These are phyloP conservation scores for Cydonia oblonga DNA, from an alignment of 331 rosid species.

Conservation along the genomic window DNA sequence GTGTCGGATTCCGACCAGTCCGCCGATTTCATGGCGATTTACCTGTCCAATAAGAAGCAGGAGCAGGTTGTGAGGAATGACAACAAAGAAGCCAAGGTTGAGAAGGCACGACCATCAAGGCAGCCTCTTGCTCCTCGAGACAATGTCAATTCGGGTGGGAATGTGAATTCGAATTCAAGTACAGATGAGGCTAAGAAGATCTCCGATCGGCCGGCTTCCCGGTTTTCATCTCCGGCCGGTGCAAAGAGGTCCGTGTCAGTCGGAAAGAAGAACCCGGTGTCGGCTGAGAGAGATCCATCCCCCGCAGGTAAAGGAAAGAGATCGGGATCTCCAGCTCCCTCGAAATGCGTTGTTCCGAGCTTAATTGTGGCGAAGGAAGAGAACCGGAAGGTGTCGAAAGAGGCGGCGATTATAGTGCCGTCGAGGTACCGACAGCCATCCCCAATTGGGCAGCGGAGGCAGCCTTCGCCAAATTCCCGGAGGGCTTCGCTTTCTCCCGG, in stretches of 20 bases:
- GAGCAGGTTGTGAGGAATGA: conserved; percentile 11
- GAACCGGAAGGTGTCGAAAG: conserved; percentile 43
- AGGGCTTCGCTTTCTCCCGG: conserved; percentile 79
- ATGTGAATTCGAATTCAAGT: conserved; percentile 7
- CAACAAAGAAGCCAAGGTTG: conserved; percentile 16
- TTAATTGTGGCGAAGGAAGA: conserved; percentile 72
- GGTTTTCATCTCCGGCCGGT: conserved; percentile 75
- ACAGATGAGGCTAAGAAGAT: conserved; percentile 19
- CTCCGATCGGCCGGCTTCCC: conserved; percentile 27
- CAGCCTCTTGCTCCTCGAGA: conserved; percentile 65
- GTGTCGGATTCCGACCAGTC: conserved; percentile 55
- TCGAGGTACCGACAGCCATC: conserved; percentile 92
- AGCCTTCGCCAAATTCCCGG: conserved; percentile 62
- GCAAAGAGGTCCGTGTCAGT: conserved; percentile 51
- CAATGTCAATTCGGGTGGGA: conserved; percentile 25
- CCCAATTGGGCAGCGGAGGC: conserved; percentile 64
- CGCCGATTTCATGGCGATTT: conserved; percentile 46
- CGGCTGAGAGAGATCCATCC: conserved; percentile 67
- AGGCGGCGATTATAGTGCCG: conserved; percentile 74
- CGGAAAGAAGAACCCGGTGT: conserved; percentile 26
- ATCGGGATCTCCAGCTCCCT: conserved; percentile 80
- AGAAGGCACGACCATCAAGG: conserved; percentile 32
- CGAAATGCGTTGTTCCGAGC: conserved; percentile 86
- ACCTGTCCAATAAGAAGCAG: conserved; percentile 31
- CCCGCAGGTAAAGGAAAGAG: conserved; percentile 67